Base-by-base conservation (phyloP, 2,329 filamentous ascomycete species). In the Pseudocercospora pini-densiflorae region DNA sequence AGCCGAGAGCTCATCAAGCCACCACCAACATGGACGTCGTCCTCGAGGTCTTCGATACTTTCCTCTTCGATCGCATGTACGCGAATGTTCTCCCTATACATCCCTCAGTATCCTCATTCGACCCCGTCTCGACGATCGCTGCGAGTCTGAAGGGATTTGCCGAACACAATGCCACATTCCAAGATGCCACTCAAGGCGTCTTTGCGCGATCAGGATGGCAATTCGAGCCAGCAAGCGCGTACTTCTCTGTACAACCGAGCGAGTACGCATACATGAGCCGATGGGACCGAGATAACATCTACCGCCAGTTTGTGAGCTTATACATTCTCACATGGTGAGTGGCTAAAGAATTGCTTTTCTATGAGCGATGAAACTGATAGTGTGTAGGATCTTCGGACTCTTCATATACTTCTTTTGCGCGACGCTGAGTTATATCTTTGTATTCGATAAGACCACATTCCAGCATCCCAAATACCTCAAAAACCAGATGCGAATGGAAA, bases 381-480 rank as follows among this genome's bases (percentile, higher is more conserved):
- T n/a, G n/a, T 21, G 36, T 75, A 97, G 94, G 90, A 79, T 97
- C 73, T 97, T 97, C 75, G 94, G 94, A 63, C 80, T 94, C 36
- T 71, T 93, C 55, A 84, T 95, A 63, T 98, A 97, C 85, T 97
- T 94, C 79, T 74, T 92, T 70, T 93, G 92, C 77, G 92, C 94
- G 3, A 86, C 89, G 5, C 84, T 96, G 19, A 97, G 93, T 16
- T 98, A 96, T 81, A 75, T 90, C 75, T 90, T 97, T 81, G 85
- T 97, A 77, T 97, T 97, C 82, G 94, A 97, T 81, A 95, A 97
- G 81, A 87, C 88, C 49, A 95, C 92, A 53, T 89, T 94, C 81
- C 84, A 92, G 61, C 94, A 98, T 79, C 94, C 94, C 57, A 95
- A 95, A 77, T 98, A 94, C 80, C 90, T 97, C 76, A 96, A 95